These are phyloP conservation scores for Fusarium agapanthi DNA, from an alignment of 2,329 filamentous ascomycete species.

Conservation along the genomic window DNA sequence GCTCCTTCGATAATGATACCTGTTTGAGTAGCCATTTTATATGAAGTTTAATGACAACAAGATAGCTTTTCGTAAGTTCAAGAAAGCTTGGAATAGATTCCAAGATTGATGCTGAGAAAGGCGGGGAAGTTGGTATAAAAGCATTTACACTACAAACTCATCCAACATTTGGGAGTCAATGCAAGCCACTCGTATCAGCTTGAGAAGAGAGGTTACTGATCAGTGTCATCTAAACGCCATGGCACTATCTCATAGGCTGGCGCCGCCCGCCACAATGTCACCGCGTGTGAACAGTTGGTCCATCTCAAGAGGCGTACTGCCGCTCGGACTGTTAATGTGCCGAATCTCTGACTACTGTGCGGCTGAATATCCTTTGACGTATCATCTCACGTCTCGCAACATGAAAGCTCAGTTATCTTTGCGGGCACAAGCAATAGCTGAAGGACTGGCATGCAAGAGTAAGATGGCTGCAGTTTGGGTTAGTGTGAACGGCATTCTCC, in stretches of 20 bases:
- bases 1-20: constrained; percentile 31
- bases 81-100: neutral
- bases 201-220: neutral
- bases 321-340: neutral
- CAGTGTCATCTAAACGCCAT: neutral
- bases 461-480: neutral
- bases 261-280: neutral
- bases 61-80: neutral
- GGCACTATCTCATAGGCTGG: neutral
- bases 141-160: neutral
- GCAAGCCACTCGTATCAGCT: neutral
- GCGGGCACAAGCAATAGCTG: too few species aligned
- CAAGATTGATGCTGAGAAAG: neutral
- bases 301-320: neutral
- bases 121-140: neutral
- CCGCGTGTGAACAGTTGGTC: neutral
- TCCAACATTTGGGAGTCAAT: too few species aligned
- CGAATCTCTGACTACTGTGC: neutral
- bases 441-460: neutral
- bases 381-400: neutral
- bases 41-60: too few species aligned
- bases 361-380: neutral
- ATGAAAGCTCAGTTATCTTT: neutral
- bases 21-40: constrained; percentile 26
- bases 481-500: neutral